phyloP scores from a whole-genome alignment of 2,329 filamentous ascomycete species.

The Fusarium liriodendri region DNA sequence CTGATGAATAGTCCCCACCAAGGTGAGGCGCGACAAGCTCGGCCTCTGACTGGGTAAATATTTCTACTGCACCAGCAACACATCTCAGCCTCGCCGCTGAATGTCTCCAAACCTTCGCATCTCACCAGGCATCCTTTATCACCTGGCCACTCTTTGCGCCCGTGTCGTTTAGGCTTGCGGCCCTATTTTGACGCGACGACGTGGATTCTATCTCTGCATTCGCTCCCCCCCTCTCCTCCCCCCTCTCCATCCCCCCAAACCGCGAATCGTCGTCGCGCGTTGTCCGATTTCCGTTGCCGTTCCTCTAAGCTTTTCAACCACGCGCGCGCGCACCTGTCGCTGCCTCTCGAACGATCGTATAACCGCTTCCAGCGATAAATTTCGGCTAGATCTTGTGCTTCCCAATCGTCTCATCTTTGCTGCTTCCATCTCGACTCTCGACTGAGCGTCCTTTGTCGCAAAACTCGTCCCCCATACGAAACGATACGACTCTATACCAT shows the following conservation, averaged over 20 bases:
- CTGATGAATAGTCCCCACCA: background rate
- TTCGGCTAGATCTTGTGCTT: conserved; percentile 2
- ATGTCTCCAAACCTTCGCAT: conserved; percentile 27
- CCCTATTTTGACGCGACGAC: conserved; percentile 32
- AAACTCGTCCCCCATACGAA: background rate
- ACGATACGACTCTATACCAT: too few species aligned
- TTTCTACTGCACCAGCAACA: conserved; percentile 13
- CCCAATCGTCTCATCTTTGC: background rate
- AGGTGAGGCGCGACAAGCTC: conserved; percentile 13
- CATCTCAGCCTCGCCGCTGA: conserved; percentile 41
- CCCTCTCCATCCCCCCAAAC: conserved; percentile 2
- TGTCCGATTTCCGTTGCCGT: conserved; percentile 3
- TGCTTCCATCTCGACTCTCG: background rate
- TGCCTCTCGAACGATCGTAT: conserved; percentile 16
- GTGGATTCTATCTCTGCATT: conserved; percentile 13
- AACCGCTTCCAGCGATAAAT: background rate
- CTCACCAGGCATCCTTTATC: conserved; percentile 27
- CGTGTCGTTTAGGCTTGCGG: conserved; percentile 36
- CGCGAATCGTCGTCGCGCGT: conserved; percentile 15
- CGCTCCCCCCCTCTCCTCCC: conserved; percentile 9
- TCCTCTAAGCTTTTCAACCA: conserved; percentile 2
- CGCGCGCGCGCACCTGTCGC: conserved; percentile 11
- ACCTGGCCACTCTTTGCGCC: conserved; percentile 24
- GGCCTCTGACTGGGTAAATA: conserved; percentile 32
- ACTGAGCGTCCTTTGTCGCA: conserved; percentile 1